Base-by-base conservation (phyloP, 2,329 filamentous ascomycete species). In the Diaporthe sp. region DNA sequence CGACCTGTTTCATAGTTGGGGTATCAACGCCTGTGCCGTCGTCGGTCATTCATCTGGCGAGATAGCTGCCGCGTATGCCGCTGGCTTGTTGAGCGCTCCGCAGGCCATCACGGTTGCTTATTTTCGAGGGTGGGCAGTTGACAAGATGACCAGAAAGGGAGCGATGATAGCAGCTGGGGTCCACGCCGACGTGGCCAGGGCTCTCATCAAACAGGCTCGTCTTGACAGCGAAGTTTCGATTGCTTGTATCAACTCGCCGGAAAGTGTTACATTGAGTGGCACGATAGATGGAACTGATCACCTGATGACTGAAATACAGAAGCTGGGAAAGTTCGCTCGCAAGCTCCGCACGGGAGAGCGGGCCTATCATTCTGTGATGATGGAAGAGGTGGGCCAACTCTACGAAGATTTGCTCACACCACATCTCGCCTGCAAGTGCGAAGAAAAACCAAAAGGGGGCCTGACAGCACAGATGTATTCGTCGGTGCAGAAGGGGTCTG, bases 21-120 rank as follows among this genome's bases (percentile, higher is more conserved):
- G 78, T 0, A 47, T 84, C 5, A 39, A 4, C 0, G 79, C 80
- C 1, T 53, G 55, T 3, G 77, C 74, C 7, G 78, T 80, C 8
- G 77, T 81, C 9, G 82, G 82, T n/a, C 82, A 84, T 74, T 83
- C 81, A 1, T 81, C 79, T 0, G 82, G 82, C 8, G 82, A 84
- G 70, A 82, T 84, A 27, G 81, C 78, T 0, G 81, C 81, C 0
- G 80, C 80, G 0, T 81, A 81, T 53, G 78, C 80, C 2, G 77
- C 77, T 8, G 78, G 78, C 1, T 44, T 50, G 9, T 17, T 74
- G 10, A 55, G 37, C 6, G 15, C 25, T 2, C 6, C 25, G 2
- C 25, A 65, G 15, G 61, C 61, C 9, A 65, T 65, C 6, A 3
- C 32, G 39, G 25, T 22, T 2, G 61, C 61, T 6, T 65, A 65